Evolutionary conservation across 2,329 filamentous ascomycete species (phyloP), one percentile per base, ranked within the genome.

Genomic region (Cyphellophora europaea): DNA sequence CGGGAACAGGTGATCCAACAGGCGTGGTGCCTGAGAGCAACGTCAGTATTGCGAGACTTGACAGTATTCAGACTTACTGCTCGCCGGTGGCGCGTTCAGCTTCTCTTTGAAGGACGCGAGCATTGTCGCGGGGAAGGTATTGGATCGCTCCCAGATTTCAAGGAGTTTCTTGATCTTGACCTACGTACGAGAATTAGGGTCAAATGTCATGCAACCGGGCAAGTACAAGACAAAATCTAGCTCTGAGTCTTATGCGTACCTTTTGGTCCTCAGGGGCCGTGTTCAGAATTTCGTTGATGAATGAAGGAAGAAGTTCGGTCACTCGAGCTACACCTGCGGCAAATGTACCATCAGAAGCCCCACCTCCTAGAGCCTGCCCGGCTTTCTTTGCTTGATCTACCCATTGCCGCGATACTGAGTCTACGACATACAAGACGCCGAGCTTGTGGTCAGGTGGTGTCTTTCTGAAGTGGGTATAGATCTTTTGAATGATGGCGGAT

Each of bases 351-450:
- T 93, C 85, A 48, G 80, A 77, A 48, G 88, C 86, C 61, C 77
- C 72, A 61, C 74, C 79, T 65, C 82, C 83, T 62, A 87, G 76
- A 55, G 81, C 65, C 58, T 96, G 88, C 53, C 83, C 84, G 49
- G 82, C 74, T 55, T 79, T 75, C 65, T 88, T 91, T 55, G 91
- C 89, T 65, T 87, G 83, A 62, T 96, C 89, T 69, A 94, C 79
- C 89, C 91, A 98, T 69, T 93, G 89, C 65, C 91, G 86, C 62
- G 88, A 89, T 75, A 98, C 88, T 71, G 89, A 94, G 74, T 98
- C 91, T 88, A 98, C 85, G 67, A 96, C 88, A 79, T 98, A 98
- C 67, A 98, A 80, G 57, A 95, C 88, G 66, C 91, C 91, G 62
- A 98, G 75, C 67, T 98, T 98, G 75, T 98, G 89, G 59, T 87